Conservation (phyloP, 352 stramenopile species). For the Blastocystis sp. region DNA sequence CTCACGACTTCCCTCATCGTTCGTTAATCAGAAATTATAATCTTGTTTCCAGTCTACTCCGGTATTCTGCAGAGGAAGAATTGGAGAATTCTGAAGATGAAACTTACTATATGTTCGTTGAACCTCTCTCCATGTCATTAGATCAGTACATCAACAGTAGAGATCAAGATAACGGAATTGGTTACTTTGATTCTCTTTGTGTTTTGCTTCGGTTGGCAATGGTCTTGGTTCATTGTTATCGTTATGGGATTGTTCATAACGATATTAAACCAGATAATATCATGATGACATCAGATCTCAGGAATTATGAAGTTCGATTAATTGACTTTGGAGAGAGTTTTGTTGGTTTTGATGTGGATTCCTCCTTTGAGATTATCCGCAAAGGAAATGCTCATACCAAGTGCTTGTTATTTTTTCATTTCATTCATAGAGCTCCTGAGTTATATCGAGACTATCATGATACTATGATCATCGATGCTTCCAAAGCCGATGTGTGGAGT, state of each 20-base stretch:
- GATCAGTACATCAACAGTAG: not conserved
- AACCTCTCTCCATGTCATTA: not conserved
- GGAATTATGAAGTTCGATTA: not conserved
- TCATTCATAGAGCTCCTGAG: not conserved
- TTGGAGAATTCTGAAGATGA: not conserved
- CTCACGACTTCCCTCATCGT: not conserved
- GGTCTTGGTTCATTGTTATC: not conserved
- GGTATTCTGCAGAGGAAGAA: not conserved
- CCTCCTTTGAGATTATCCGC: not conserved
- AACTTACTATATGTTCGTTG: not conserved
- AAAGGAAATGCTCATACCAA: constrained; percentile 29
- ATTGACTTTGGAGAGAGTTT: constrained; percentile 52
- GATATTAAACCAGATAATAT: constrained; percentile 38
- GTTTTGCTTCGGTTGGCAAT: not conserved
- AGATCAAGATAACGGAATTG: not conserved
- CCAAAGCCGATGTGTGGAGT: constrained; percentile 33
- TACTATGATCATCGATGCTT: not conserved
- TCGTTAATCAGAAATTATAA: not conserved
- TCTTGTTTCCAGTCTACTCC: not conserved
- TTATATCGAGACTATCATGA: not conserved
- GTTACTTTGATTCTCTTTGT: not conserved
- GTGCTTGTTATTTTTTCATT: not conserved
- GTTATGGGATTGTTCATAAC: constrained; percentile 12
- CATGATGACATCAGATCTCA: not conserved
- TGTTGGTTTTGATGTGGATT: not conserved